phyloP scores from a whole-genome alignment of 148 eudicot species.

The Amaranthus palmeri region DNA sequence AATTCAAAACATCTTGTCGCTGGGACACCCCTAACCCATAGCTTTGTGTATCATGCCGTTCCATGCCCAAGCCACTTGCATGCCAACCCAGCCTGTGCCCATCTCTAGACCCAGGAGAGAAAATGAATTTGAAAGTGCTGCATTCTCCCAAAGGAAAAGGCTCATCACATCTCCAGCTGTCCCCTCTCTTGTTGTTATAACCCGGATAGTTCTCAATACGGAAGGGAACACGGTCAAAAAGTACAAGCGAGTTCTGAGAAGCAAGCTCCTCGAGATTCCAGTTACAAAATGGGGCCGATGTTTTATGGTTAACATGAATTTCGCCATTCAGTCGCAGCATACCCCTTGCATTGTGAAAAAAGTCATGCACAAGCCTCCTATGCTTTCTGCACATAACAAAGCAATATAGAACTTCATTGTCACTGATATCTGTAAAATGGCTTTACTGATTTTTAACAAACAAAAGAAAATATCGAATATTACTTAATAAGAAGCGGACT shows the following conservation, averaged over 20 bases:
- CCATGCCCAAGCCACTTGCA: too few species aligned
- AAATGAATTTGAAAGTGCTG: constrained; percentile 46
- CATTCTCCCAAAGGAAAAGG: constrained; percentile 52
- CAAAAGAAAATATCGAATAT: too few species aligned
- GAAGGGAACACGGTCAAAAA: constrained; percentile 32
- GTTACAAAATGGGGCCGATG: constrained; percentile 31
- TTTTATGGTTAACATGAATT: constrained; percentile 63
- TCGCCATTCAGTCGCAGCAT: constrained; percentile 49
- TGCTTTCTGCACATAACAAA: constrained; percentile 34
- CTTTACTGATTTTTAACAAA: too few species aligned
- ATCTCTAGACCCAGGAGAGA: neutral
- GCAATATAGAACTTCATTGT: neutral
- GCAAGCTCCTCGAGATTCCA: constrained; percentile 58
- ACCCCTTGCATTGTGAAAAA: constrained; percentile 47
- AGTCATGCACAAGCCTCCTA: constrained; percentile 39
- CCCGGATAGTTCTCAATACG: constrained; percentile 52
- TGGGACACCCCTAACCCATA: too few species aligned
- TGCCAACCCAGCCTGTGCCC: too few species aligned
- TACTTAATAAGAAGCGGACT: constrained; percentile 33
- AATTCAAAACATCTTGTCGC: too few species aligned
- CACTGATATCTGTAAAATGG: neutral
- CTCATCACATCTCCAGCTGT: constrained; percentile 35
- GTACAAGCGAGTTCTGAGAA: constrained; percentile 18
- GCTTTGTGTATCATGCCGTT: too few species aligned
- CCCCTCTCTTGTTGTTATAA: constrained; percentile 63